Base-by-base conservation (phyloP, 1,139 yeast genomes). In the Magnusiomyces suaveolens region DNA sequence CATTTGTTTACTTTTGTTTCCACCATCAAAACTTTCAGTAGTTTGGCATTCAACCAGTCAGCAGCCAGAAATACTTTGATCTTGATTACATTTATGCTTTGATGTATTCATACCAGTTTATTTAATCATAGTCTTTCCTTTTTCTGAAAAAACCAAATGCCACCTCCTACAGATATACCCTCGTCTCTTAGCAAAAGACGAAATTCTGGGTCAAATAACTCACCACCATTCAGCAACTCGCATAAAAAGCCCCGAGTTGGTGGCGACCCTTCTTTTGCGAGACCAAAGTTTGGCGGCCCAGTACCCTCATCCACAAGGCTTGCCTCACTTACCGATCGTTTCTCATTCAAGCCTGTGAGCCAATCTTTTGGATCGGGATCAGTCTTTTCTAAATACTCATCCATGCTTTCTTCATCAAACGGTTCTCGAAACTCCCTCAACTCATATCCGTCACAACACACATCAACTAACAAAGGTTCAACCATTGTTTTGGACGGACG, bases 251-350 rank as follows among this genome's bases (percentile, higher is more conserved):
- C 41, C 16, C 41, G 41, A 36, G 16, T 18, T 10, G 41, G 18
- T 10, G 41, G 16, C 18, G 8, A 10, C 4, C 41, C 41, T 3
- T 36, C 16, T 36, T 36, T n/a, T n/a, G n/a, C n/a, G n/a, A n/a
- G n/a, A n/a, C n/a, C n/a, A n/a, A n/a, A n/a, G n/a, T n/a, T n/a
- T n/a, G n/a, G n/a, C n/a, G n/a, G n/a, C n/a, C n/a, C 41, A 14
- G 20, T 53, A 53, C 18, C 44, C 52, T 54, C 56, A 20, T 41
- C 44, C 6, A 4, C 44, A n/a, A 50, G 63, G n/a, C 55, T 62
- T 16, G 20, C 55, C 29, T 62, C 65, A 4, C 52, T 63, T 41
- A 46, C 60, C 32, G 64, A 63, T 26, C 58, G 62, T 39, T 62
- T 60, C 47, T 51, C 65, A 6, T 63, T 56, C 47, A 53, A 52